These are phyloP conservation scores for Salix udensis DNA, from an alignment of 345 rosid genomes.

Conservation along the genomic window DNA sequence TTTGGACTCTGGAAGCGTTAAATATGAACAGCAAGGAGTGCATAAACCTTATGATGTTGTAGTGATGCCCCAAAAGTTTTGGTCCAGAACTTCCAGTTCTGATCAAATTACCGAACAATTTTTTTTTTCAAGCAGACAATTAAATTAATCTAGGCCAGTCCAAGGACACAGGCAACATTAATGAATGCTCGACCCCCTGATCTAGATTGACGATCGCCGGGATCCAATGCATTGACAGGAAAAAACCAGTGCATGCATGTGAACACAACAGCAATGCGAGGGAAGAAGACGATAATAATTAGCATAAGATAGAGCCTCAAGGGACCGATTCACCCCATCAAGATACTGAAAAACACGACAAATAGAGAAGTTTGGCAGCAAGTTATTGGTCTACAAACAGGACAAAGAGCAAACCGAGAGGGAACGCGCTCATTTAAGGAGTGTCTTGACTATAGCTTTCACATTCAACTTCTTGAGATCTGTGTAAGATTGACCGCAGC, in stretches of 20 bases:
- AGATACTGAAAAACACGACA: background rate
- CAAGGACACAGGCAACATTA: too few species aligned
- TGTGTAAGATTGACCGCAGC: conserved; percentile 94
- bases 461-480: conserved; percentile 92
- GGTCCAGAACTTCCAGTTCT: too few species aligned
- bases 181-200: too few species aligned
- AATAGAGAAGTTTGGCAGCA: conserved; percentile 15
- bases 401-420: background rate
- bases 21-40: too few species aligned
- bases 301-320: conserved; percentile 8
- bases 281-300: background rate
- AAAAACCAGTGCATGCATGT: background rate
- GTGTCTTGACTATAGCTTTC: conserved; percentile 84
- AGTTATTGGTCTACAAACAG: background rate
- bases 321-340: conserved; percentile 32
- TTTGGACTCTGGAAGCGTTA: too few species aligned
- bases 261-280: background rate
- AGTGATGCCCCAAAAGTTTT: too few species aligned
- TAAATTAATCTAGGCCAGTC: too few species aligned
- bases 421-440: conserved; percentile 57
- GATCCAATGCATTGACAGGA: background rate
- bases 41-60: too few species aligned
- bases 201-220: too few species aligned
- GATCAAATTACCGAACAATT: too few species aligned
- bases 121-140: too few species aligned